These are phyloP conservation scores for Zhuliangozyma parablackwelliae DNA, from an alignment of 1,139 yeast genomes.

Conservation along the genomic window DNA sequence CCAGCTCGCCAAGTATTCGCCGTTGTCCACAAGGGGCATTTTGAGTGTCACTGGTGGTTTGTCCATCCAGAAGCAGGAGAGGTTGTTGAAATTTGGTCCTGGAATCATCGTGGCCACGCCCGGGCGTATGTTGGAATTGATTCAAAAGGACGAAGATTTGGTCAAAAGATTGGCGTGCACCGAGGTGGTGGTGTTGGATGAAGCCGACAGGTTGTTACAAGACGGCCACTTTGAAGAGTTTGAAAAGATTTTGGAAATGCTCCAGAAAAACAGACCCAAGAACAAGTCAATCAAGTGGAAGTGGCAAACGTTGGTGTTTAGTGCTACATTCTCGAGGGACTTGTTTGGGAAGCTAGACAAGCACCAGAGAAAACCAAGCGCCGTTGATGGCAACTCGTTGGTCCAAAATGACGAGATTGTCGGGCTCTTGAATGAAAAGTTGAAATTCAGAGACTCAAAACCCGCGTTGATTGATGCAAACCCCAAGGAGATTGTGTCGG, in stretches of 20 bases:
- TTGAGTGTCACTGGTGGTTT: constrained; percentile 92
- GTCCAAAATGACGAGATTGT: constrained; percentile 52
- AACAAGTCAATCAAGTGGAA: constrained; percentile 27
- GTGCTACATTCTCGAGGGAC: constrained; percentile 88
- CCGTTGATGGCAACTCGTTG: constrained; percentile 26
- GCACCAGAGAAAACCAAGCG: constrained; percentile 9
- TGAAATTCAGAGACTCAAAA: constrained; percentile 53
- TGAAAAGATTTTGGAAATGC: constrained; percentile 69
- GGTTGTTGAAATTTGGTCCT: constrained; percentile 70
- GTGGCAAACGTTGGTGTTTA: constrained; percentile 90
- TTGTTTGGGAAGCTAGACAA: constrained; percentile 67
- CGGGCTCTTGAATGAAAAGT: constrained; percentile 50
- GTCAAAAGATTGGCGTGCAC: constrained; percentile 56
- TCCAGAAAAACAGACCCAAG: constrained; percentile 36
- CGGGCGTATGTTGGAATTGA: constrained; percentile 81
- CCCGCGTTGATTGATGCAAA: constrained; percentile 78
- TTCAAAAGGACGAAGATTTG: constrained; percentile 58
- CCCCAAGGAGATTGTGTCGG: constrained; percentile 78
- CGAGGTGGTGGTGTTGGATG: constrained; percentile 80
- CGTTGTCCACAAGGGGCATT: constrained; percentile 53
- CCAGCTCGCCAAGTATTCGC: constrained; percentile 55
- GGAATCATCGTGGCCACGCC: constrained; percentile 93
- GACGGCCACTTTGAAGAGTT: constrained; percentile 96
- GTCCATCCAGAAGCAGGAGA: constrained; percentile 86
- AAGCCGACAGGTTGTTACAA: constrained; percentile 94